Evolutionary conservation across 2,329 filamentous ascomycete genomes (phyloP), one percentile per base, ranked within the genome.

Genomic region (Calonectria ilicicola): DNA sequence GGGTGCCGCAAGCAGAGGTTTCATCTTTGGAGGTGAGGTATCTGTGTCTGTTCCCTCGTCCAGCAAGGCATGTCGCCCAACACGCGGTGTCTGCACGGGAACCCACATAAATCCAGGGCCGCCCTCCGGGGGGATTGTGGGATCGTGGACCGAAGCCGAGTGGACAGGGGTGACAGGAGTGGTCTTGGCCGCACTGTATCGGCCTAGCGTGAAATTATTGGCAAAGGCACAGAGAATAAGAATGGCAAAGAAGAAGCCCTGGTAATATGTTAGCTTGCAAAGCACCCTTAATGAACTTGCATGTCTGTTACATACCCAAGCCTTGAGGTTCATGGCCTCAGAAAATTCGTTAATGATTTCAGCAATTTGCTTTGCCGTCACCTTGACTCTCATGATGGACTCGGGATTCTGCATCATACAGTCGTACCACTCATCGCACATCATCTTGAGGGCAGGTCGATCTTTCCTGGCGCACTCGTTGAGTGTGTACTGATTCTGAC

Each of bases 281-380:
- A 51, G 10, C 38, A 40, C 64, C 17, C 56, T 27, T 10, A 17
- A 8, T 14, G 17, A 23, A 62, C n/a, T 53, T 21, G 5, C 10
- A 10, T 53, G 9, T 15, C 40, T 21, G 38, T 15, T 27, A 82
- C 87, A 76, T 83, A 91, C 89, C 85, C 89, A 89, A 12, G 89
- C 88, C 84, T 98, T 98, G 84, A 95, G 93, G 75, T 93, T 95
- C 83, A 98, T 96, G 7, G 94, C 92, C 78, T 98, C 95, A 5
- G 98, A 93, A 82, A 98, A 98, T 79, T 93, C 93, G 82, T 98
- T 98, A 83, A 98, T 93, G 47, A 99, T 98, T 80, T 95, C 92
- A 1, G 96, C 96, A 81, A 98, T 94, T 29, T 96, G 97, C 80
- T 94, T 93, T 6, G 95, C 96, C 21, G 93, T 95, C 46, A 98